Evolutionary conservation across 2,329 filamentous ascomycete species (phyloP).

Genomic region (Orbilia javanica): DNA sequence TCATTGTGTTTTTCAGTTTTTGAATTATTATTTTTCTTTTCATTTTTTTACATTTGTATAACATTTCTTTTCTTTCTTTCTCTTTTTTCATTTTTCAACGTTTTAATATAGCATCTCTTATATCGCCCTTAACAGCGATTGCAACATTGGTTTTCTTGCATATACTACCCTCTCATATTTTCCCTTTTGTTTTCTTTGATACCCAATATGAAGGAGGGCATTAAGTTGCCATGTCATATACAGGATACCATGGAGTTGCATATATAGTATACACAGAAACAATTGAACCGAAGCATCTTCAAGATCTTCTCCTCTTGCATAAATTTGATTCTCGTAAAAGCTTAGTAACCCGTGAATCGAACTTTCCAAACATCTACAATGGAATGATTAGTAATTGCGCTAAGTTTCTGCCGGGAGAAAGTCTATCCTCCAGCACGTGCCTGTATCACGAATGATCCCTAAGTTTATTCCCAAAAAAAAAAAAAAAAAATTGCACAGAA

Average conservation of each 20-base stretch:
- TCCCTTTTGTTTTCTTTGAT: conserved; percentile 17
- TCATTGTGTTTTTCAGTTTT: conserved; percentile 4
- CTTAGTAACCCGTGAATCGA: neutral
- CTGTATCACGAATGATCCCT: no score
- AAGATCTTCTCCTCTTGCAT: conserved; percentile 9
- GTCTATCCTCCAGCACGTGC: no score
- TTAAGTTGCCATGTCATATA: conserved; percentile 24
- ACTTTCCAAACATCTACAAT: neutral
- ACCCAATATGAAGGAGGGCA: conserved; percentile 31
- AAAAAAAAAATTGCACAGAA: neutral
- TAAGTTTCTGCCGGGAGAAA: no score
- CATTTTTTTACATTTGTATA: conserved; percentile 19
- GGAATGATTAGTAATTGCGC: no score
- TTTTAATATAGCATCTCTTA: conserved; percentile 29
- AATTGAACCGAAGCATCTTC: conserved; percentile 15
- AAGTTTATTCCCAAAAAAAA: no score
- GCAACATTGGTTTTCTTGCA: conserved; percentile 10
- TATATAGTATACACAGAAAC: conserved; percentile 22
- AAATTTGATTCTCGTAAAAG: neutral
- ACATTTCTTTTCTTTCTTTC: conserved; percentile 16
- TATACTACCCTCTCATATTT: conserved; percentile 12
- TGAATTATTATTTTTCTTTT: conserved; percentile 3
- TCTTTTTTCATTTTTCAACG: neutral
- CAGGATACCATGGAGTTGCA: conserved; percentile 47
- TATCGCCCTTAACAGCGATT: conserved; percentile 31